Conservation (phyloP, 768 basidiomycete genomes). For the Lactarius hatsudake region DNA sequence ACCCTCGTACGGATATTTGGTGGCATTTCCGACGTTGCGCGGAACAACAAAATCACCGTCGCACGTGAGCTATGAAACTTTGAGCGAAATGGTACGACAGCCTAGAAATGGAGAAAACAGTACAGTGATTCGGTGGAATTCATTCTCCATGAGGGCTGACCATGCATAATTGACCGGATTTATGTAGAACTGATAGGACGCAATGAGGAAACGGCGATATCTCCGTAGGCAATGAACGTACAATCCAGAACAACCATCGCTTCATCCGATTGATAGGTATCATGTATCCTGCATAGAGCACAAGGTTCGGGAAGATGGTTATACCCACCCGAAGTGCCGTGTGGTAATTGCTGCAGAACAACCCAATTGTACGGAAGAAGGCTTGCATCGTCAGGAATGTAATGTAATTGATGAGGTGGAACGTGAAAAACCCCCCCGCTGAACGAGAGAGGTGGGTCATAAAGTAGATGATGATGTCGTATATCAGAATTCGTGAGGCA, state of each 20-base stretch:
- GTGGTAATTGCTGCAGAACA: constrained; percentile 53
- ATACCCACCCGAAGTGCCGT: constrained; percentile 45
- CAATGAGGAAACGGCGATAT: constrained; percentile 25
- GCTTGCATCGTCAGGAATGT: constrained; percentile 76
- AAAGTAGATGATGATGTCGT: constrained; percentile 69
- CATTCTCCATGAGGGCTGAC: constrained; percentile 80
- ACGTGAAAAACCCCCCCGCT: constrained; percentile 51
- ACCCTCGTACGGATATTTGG: constrained; percentile 58
- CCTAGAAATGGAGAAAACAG: constrained; percentile 36
- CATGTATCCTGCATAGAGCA: constrained; percentile 71
- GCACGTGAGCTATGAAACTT: constrained; percentile 47
- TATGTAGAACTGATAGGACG: constrained; percentile 65
- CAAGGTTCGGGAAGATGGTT: constrained; percentile 63
- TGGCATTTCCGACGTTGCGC: constrained; percentile 52
- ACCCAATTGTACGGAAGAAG: constrained; percentile 77
- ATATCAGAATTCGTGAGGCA: constrained; percentile 54
- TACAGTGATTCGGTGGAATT: constrained; percentile 61
- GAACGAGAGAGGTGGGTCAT: constrained; percentile 50
- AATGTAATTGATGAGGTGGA: constrained; percentile 62
- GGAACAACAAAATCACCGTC: constrained; percentile 67
- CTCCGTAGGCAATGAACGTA: constrained; percentile 35
- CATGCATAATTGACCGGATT: constrained; percentile 61
- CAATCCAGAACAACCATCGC: constrained; percentile 86
- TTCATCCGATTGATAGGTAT: constrained; percentile 70
- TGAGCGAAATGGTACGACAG: not conserved